Evolutionary conservation across 2,329 filamentous ascomycete genomes (phyloP), one percentile per base, ranked within the genome.

Genomic region (Diaporthe eres): DNA sequence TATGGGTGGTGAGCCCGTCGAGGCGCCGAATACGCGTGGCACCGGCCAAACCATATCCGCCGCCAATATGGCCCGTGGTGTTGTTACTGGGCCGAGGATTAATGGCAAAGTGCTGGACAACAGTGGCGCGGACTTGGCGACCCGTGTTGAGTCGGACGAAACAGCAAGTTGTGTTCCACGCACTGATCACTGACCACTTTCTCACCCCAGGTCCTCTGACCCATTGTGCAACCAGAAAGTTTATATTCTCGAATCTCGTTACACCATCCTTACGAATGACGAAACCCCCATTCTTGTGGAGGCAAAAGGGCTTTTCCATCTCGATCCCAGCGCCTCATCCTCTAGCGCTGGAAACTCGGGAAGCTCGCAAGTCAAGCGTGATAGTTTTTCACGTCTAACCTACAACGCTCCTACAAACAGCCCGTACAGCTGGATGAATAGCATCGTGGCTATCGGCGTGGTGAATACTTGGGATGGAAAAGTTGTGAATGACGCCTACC

Each of bases 101-200:
- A 49, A 34, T 15, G 22, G 44, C 42, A 15, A 4, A 7, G n/a
- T 51, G 19, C 7, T 68, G 63, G 44, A 53, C 12, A 39, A 39
- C 22, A 68, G 47, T 39, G 47, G 63, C 15, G 31, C 47, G 31
- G 63, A 37, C 63, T 68, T 68, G 63, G 63, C 44, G 19, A 49
- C 25, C 13, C 17, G 44, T 25, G 19, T 68, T 31, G 6, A 15
- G 25, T 68, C 63, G 12, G 47, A 34, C 28, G 25, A 22, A 7
- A 8, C 4, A 67, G 61, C 44, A 67, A 34, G 44, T 19, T 39
- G 22, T n/a, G 10, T 37, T n/a, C 13, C 63, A 39, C 15, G 22
- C 31, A 63, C 6, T 17, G 25, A 42, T 37, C 4, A 53, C 44
- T 51, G 1, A 34, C 7, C 31, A 25, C 7, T 25, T 17, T 12